Evolutionary conservation across 2,329 filamentous ascomycete genomes (phyloP).

Genomic region (Periglandula ipomoeae): DNA sequence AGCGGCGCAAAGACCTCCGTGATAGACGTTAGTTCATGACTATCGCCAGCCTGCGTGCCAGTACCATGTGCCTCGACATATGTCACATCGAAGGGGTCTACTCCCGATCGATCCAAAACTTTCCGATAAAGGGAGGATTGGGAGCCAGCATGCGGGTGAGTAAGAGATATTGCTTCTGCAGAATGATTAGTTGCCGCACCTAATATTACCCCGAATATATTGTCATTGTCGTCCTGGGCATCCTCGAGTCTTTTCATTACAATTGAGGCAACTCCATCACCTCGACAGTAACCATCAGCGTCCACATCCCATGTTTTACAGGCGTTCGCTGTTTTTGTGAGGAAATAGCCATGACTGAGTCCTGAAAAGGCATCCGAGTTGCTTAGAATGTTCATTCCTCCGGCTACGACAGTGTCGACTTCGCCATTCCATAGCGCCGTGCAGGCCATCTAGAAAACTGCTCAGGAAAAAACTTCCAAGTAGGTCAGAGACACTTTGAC

Average conservation of each 20-base stretch:
- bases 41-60: constrained; percentile 81
- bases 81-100: constrained; percentile 67
- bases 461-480: no score
- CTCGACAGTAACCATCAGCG: constrained; percentile 76
- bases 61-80: constrained; percentile 93
- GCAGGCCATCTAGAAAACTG: no score
- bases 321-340: constrained; percentile 1
- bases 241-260: constrained; percentile 74
- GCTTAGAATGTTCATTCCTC: constrained; percentile 10
- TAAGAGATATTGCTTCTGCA: constrained; percentile 73
- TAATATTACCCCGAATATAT: constrained; percentile 64
- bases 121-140: constrained; percentile 60
- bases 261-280: constrained; percentile 64
- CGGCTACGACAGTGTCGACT: constrained; percentile 4
- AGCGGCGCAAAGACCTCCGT: constrained; percentile 44
- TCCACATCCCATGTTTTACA: constrained; percentile 71
- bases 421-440: constrained; percentile 7
- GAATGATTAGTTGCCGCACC: constrained; percentile 75
- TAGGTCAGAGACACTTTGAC: no score
- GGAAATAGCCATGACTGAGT: constrained; percentile 5
- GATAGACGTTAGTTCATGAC: constrained; percentile 74
- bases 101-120: constrained; percentile 61
- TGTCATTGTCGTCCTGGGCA: constrained; percentile 68
- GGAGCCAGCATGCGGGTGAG: constrained; percentile 68
- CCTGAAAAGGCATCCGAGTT: constrained; percentile 5